A percentile compares a stretch with the other conserved stretches of the same genome.
Conservation (phyloP, 2,329 filamentous ascomycete species). For the Shiraia sp. region DNA sequence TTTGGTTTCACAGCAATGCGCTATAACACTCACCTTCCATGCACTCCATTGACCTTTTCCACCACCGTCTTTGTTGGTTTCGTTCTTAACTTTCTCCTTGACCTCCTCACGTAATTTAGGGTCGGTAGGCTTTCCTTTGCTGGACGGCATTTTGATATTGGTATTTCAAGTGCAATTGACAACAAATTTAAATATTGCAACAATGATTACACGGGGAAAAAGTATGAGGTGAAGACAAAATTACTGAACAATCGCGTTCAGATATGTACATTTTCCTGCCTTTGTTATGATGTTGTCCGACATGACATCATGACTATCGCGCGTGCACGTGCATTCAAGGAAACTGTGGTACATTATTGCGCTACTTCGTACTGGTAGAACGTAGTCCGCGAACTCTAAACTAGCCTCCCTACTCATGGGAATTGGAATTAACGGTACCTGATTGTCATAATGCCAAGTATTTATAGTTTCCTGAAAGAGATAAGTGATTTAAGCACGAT, state of each 20-base stretch:
- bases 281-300: conserved; percentile 18
- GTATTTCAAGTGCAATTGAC: too few species aligned
- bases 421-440: too few species aligned
- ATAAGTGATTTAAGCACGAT: too few species aligned
- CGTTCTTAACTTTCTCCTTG: conserved; percentile 51
- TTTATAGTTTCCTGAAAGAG: too few species aligned
- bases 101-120: conserved; percentile 51
- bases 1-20: conserved; percentile 2
- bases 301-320: conserved; percentile 26
- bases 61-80: conserved; percentile 51
- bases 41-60: conserved; percentile 54
- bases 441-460: too few species aligned
- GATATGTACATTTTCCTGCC: conserved; percentile 14
- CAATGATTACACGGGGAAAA: background rate
- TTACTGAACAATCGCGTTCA: conserved; percentile 2
- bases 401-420: conserved; percentile 1
- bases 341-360: background rate
- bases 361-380: background rate
- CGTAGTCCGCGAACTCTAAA: background rate
- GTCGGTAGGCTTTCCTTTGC: conserved; percentile 52
- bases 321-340: conserved; percentile 4
- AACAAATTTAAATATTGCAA: background rate
- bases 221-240: background rate
- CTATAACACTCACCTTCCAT: conserved; percentile 46
- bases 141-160: conserved; percentile 42